These are phyloP conservation scores for Calonectria montana DNA, from an alignment of 2,329 filamentous ascomycete genomes.

Conservation along the genomic window DNA sequence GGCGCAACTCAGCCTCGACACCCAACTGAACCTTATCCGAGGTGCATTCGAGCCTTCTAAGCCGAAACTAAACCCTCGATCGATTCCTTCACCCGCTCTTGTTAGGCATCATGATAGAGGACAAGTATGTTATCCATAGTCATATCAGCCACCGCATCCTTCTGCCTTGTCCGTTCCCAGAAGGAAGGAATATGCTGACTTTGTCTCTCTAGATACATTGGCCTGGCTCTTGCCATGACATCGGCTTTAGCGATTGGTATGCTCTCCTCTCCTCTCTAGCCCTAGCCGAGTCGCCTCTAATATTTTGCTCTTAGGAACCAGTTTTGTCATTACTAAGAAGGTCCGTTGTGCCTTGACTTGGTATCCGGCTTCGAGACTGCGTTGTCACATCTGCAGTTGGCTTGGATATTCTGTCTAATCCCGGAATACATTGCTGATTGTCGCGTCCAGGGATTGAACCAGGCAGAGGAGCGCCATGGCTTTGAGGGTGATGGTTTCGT, in stretches of 20 bases:
- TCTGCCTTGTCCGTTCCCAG: not conserved
- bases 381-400: not conserved
- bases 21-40: slow-evolving; percentile 10
- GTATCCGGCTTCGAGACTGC: not conserved
- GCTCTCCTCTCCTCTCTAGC: slow-evolving; percentile 38
- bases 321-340: slow-evolving; percentile 99
- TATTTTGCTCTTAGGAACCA: slow-evolving; percentile 72
- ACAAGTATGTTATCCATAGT: slow-evolving; percentile 48
- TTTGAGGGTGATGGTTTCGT: slow-evolving; percentile 97
- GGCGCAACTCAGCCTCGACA: slow-evolving; percentile 24
- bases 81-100: slow-evolving; percentile 33
- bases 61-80: slow-evolving; percentile 19
- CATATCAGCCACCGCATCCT: not conserved
- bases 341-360: slow-evolving; percentile 57
- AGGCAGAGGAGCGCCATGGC: slow-evolving; percentile 90
- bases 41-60: slow-evolving; percentile 25
- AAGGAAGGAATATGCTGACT: slow-evolving; percentile 30
- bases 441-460: slow-evolving; percentile 78
- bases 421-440: slow-evolving; percentile 24
- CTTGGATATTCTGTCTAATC: not conserved
- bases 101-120: slow-evolving; percentile 49
- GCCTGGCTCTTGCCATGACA: slow-evolving; percentile 78
- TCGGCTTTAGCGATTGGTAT: slow-evolving; percentile 82
- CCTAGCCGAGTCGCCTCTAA: slow-evolving; percentile 30
- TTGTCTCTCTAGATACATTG: slow-evolving; percentile 72